These are phyloP conservation scores for Henckelia pumila DNA, from an alignment of 257 asterid genomes.

Conservation along the genomic window DNA sequence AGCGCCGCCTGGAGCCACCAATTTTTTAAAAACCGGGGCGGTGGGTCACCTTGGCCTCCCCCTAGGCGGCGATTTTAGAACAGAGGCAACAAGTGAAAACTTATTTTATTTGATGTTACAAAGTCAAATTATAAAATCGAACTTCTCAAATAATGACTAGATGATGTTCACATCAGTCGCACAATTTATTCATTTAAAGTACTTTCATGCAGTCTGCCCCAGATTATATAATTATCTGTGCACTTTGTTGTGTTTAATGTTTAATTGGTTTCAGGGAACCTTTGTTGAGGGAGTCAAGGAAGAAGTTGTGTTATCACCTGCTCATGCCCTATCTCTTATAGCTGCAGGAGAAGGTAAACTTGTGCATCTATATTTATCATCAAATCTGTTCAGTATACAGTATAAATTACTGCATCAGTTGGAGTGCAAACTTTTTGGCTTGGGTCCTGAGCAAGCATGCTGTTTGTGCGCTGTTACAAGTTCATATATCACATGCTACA, in stretches of 20 bases:
- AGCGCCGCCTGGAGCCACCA: too few relatives aligned
- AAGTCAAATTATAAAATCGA: neutral
- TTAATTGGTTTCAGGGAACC: constrained; percentile 64
- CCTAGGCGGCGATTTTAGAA: too few relatives aligned
- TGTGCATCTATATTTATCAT: constrained; percentile 18
- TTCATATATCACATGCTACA: neutral
- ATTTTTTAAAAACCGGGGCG: too few relatives aligned
- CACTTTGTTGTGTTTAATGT: constrained; percentile 1
- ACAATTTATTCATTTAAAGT: constrained; percentile 12
- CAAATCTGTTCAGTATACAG: constrained; percentile 2
- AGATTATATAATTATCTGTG: constrained; percentile 10
- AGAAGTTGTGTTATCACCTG: constrained; percentile 96
- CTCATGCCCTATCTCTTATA: constrained; percentile 97
- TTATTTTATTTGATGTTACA: constrained; percentile 4
- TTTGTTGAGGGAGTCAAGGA: constrained; percentile 98
- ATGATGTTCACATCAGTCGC: neutral
- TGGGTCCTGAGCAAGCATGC: constrained; percentile 3
- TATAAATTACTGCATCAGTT: neutral
- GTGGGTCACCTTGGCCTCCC: too few relatives aligned
- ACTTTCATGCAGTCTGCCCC: constrained; percentile 6
- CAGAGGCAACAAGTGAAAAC: too few relatives aligned
- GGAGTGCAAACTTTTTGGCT: neutral
- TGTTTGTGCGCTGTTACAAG: neutral
- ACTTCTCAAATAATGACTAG: constrained; percentile 4
- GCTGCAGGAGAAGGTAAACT: constrained; percentile 98